Base-by-base conservation (phyloP, 1,284 basidiomycete species). In the Cryptococcus deneoformans region DNA sequence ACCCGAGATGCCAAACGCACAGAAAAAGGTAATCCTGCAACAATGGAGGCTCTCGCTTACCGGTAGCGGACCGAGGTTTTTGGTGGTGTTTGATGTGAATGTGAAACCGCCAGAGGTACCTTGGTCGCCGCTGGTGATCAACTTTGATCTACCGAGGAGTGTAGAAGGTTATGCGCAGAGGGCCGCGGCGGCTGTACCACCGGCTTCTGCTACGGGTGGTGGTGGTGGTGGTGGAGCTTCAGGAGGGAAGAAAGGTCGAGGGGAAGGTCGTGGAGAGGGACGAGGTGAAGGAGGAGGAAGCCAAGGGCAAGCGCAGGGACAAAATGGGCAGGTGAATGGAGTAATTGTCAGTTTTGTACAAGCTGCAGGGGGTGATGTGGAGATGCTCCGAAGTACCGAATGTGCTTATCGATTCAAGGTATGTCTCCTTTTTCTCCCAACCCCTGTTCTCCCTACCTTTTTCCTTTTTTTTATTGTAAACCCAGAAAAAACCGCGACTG, bases 321-420 rank as follows among this genome's bases (percentile, higher is more conserved):
- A 48, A 24, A 57, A 59, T 8, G 42, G 49, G 20, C 59, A 64
- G 42, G 60, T 71, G 50, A 72, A 70, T 52, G 73, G 74, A 7
- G 90, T 96, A 45, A 85, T 96, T 61, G 84, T 96, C 71, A 95
- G 94, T 73, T 94, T 96, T 69, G 93, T 97, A 58, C 96, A 94
- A 58, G 93, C 93, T 46, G 92, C 92, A 2, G 93, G 93, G 93
- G 93, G 93, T 47, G 93, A 97, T 74, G 92, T 97, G 50, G 93
- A 97, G 80, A 96, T 96, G 93, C 81, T 97, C 64, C 85, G 93
- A 71, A 92, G 90, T 66, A 94, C 96, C 81, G 93, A 97, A 81
- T 95, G 92, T 83, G 92, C 92, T 79, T 94, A 93, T 83, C 90
- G 92, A 84, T 93, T 79, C 71, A 79, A 79, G 63, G 76, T 77